A percentile compares a stretch with the other conserved stretches of the same genome.
phyloP scores from a whole-genome alignment of 805 yeast species.

The Saturnispora besseyi region DNA sequence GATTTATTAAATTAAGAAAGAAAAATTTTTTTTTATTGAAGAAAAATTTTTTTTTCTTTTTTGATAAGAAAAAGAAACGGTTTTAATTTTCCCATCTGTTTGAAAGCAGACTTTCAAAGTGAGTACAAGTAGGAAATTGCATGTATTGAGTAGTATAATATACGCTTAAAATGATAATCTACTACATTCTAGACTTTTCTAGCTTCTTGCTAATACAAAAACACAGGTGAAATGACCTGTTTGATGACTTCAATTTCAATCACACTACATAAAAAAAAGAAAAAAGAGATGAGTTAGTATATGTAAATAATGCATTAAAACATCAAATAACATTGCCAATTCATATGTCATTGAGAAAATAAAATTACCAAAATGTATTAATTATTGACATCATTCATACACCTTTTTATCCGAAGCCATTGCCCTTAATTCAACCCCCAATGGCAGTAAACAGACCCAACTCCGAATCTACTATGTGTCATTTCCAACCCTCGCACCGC shows the following conservation, averaged over 20 bases:
- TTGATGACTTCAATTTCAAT: background rate
- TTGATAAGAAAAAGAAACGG: background rate
- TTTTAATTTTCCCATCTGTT: background rate
- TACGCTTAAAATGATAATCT: no score
- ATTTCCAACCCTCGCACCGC: constrained; percentile 1
- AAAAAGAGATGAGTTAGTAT: background rate
- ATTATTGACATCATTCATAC: background rate
- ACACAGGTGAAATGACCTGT: background rate
- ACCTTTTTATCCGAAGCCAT: background rate
- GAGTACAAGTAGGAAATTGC: no score
- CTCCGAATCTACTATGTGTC: background rate
- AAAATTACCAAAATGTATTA: background rate
- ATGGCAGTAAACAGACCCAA: background rate
- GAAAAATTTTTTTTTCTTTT: background rate
- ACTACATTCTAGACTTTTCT: no score
- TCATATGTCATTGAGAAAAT: background rate
- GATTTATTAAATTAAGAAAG: background rate
- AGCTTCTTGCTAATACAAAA: no score
- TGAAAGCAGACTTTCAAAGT: background rate
- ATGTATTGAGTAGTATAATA: no score
- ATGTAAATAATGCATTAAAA: background rate
- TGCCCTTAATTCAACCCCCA: background rate
- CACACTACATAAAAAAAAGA: background rate
- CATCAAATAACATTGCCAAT: background rate
- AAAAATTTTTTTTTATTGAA: constrained; percentile 1